Percentiles rank a stretch among this genome's conserved stretches.
These are phyloP conservation scores for Salix dunnii DNA, from an alignment of 345 rosid species.

Conservation along the genomic window DNA sequence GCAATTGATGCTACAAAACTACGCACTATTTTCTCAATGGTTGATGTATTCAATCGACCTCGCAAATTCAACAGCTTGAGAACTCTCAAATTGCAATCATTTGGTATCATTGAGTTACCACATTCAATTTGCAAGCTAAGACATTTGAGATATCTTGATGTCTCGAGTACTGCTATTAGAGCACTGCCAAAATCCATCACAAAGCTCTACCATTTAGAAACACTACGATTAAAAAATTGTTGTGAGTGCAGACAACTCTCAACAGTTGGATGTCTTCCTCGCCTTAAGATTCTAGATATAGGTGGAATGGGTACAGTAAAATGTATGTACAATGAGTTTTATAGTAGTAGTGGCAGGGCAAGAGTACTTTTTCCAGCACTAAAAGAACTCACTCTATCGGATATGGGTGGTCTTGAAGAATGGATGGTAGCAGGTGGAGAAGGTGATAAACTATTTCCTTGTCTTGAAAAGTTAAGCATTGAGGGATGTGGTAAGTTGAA, in stretches of 20 bases:
- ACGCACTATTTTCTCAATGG: no score
- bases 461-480: conserved; percentile 9
- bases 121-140: no score
- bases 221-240: no score
- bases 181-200: no score
- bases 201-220: no score
- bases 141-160: no score
- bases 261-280: not conserved
- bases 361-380: conserved; percentile 7
- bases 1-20: no score
- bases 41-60: no score
- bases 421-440: conserved; percentile 3
- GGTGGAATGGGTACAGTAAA: not conserved
- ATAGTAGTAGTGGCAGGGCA: not conserved
- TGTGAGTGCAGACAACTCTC: not conserved
- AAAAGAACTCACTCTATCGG: not conserved
- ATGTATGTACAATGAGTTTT: conserved; percentile 1
- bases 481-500: not conserved
- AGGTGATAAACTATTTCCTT: conserved; percentile 8
- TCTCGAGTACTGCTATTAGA: no score
- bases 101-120: no score
- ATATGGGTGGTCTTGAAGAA: conserved; percentile 5
- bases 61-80: no score
- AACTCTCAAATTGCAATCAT: no score
- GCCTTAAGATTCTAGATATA: not conserved